Percentiles rank a stretch among this genome's conserved stretches.
These are phyloP conservation scores for Fagus sylvatica DNA, from an alignment of 306 rosid genomes.

Conservation along the genomic window DNA sequence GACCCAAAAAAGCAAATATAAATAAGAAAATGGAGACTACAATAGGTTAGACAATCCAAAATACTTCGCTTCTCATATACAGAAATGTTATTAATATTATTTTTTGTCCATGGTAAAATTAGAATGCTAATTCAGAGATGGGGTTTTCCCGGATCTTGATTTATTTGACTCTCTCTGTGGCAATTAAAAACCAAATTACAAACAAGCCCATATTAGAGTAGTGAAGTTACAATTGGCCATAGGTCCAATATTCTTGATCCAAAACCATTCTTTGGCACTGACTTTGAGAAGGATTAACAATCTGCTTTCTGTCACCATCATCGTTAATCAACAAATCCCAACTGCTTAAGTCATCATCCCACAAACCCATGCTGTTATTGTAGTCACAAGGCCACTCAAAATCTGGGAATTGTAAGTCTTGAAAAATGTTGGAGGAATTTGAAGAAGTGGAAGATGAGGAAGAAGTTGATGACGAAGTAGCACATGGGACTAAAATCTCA, in stretches of 20 bases:
- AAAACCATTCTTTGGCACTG: slow-evolving; percentile 42
- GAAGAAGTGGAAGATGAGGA: slow-evolving; percentile 43
- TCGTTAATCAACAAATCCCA: slow-evolving; percentile 52
- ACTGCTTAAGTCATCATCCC: slow-evolving; percentile 66
- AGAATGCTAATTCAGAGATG: slow-evolving; percentile 26
- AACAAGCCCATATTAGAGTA: slow-evolving; percentile 14
- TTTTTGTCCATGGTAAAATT: neutral
- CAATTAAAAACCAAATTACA: slow-evolving; percentile 39
- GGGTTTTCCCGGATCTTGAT: slow-evolving; percentile 20
- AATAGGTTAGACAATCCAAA: slow-evolving; percentile 13
- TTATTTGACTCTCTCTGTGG: slow-evolving; percentile 28
- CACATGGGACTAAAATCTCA: slow-evolving; percentile 38
- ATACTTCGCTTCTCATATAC: slow-evolving; percentile 24
- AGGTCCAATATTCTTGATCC: slow-evolving; percentile 57
- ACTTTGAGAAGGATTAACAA: slow-evolving; percentile 35
- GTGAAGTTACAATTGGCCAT: slow-evolving; percentile 38
- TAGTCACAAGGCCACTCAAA: slow-evolving; percentile 51
- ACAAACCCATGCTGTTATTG: slow-evolving; percentile 29
- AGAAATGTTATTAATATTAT: neutral
- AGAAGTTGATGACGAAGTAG: slow-evolving; percentile 39
- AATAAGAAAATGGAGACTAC: neutral
- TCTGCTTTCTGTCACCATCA: slow-evolving; percentile 39
- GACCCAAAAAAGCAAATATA: neutral
- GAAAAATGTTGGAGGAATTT: slow-evolving; percentile 44
- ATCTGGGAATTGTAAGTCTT: slow-evolving; percentile 56